Evolutionary conservation across 306 rosid species (phyloP).

Genomic region (Quercus rubra): DNA sequence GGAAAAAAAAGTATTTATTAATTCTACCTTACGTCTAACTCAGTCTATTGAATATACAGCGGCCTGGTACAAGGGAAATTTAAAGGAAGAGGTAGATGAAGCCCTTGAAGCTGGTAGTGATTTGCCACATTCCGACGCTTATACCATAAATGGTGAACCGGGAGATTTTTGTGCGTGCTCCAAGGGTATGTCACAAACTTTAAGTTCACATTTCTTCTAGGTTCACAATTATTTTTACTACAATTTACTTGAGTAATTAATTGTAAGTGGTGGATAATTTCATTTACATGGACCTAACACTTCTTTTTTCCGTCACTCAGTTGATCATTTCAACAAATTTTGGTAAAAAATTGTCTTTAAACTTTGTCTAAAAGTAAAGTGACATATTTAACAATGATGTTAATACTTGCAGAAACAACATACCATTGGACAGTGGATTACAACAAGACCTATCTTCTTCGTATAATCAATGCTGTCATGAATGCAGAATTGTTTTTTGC

Average conservation of each 20-base stretch:
- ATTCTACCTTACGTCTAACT: neutral
- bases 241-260: no score
- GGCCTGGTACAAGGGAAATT: neutral
- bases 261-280: neutral
- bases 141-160: conserved; percentile 36
- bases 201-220: no score
- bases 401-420: conserved; percentile 15
- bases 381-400: no score
- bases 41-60: neutral
- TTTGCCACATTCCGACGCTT: conserved; percentile 29
- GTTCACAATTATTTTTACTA: no score
- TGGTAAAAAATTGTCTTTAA: no score
- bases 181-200: conserved; percentile 3
- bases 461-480: conserved; percentile 38
- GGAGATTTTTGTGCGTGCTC: conserved; percentile 36
- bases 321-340: no score
- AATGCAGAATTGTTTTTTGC: conserved; percentile 34
- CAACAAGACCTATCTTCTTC: conserved; percentile 44
- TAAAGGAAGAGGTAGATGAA: neutral
- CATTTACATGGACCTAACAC: neutral
- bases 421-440: conserved; percentile 26
- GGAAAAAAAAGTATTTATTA: no score
- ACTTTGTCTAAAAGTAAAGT: no score
- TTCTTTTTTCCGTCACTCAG: no score
- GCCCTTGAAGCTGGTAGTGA: neutral